Evolutionary conservation across 495 filamentous ascomycete genomes (phyloP).

Genomic region (Stereocaulon alpinum): DNA sequence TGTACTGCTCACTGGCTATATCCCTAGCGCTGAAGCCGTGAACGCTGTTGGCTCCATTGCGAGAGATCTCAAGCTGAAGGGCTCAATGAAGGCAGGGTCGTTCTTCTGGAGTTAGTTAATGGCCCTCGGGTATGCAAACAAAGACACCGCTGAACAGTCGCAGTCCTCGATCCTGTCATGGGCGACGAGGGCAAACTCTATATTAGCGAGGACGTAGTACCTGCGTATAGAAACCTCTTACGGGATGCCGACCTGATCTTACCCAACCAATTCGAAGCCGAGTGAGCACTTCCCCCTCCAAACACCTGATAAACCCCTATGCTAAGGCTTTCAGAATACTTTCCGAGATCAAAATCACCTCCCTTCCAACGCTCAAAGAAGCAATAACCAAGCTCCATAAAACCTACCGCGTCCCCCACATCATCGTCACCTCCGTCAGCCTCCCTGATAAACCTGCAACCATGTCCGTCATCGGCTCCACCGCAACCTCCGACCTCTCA

Average conservation of each 20-base stretch:
- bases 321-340: slow-evolving; percentile 46
- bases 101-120: slow-evolving; percentile 73
- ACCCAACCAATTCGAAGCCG: slow-evolving; percentile 95
- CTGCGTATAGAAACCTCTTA: slow-evolving; percentile 74
- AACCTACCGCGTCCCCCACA: slow-evolving; percentile 69
- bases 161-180: slow-evolving; percentile 94
- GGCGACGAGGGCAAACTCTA: slow-evolving; percentile 88
- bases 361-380: slow-evolving; percentile 55
- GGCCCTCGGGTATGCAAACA: not conserved
- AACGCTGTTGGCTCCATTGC: slow-evolving; percentile 77
- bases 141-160: not conserved
- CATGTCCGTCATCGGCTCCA: slow-evolving; percentile 72
- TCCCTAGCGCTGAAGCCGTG: slow-evolving; percentile 73
- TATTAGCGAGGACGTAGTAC: slow-evolving; percentile 78
- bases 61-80: slow-evolving; percentile 61
- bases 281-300: slow-evolving; percentile 43
- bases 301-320: not conserved
- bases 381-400: slow-evolving; percentile 72
- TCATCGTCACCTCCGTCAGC: slow-evolving; percentile 82
- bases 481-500: slow-evolving; percentile 45
- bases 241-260: slow-evolving; percentile 79
- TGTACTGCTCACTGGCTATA: slow-evolving; percentile 87
- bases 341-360: slow-evolving; percentile 70
- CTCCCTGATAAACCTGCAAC: slow-evolving; percentile 38
- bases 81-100: slow-evolving; percentile 52